Evolutionary conservation across 1,284 basidiomycete genomes (phyloP).

Genomic region (Tilletia walkeri): DNA sequence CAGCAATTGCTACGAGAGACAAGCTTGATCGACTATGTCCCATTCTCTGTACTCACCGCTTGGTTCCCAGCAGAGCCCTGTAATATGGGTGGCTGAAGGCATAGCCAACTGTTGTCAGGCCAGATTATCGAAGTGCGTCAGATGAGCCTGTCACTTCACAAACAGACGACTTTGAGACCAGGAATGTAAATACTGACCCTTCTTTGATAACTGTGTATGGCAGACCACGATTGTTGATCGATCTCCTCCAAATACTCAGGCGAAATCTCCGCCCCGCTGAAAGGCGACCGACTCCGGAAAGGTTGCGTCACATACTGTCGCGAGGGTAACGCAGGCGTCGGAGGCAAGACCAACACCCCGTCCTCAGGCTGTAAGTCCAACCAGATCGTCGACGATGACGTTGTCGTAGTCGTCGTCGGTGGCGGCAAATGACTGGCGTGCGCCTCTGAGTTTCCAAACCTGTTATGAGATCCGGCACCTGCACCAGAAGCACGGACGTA

Average conservation of each 20-base stretch:
- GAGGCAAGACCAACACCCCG: neutral
- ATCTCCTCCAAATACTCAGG: conserved; percentile 8
- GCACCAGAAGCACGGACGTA: no score
- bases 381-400: neutral
- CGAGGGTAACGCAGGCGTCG: neutral
- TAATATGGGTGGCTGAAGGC: conserved; percentile 26
- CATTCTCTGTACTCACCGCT: conserved; percentile 19
- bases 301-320: neutral
- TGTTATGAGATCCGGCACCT: no score
- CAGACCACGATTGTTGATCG: neutral
- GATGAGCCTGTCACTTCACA: no score
- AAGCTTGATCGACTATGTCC: neutral
- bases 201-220: neutral
- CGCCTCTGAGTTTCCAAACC: no score
- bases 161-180: no score
- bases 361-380: neutral
- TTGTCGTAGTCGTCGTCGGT: neutral
- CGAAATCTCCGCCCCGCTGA: conserved; percentile 25
- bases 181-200: conserved; percentile 9
- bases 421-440: no score
- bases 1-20: no score
- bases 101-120: neutral
- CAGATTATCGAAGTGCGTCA: no score
- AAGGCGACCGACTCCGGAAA: conserved; percentile 8
- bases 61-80: conserved; percentile 41